Base-by-base conservation (phyloP, 176 grass and related monocot genomes). In the Zea luxurians region DNA sequence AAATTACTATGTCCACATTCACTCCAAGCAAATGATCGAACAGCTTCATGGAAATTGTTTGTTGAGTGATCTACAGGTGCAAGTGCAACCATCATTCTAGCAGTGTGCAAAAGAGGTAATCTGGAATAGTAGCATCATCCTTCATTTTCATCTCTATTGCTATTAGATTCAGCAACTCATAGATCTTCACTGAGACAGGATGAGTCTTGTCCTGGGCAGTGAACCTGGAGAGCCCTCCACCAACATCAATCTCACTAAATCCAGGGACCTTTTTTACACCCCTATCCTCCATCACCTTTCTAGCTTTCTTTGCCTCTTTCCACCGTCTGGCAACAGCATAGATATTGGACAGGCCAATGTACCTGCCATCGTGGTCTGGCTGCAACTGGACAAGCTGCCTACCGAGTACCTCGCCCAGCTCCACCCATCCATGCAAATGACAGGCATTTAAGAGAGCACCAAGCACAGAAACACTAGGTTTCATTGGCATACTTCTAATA, bases 241-340 rank as follows among this genome's bases (percentile, higher is more conserved):
- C 77, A 37, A 86, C 86, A 83, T 88, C 83, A 79, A 90, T 91
- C 91, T 93, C 91, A 13, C 88, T 91, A 80, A 79, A 94, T 13
- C 86, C 86, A n/a, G 86, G 73, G 52, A 78, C 46, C 77, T 84
- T 94, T 70, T 80, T 91, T 55, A 94, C 80, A 36, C 88, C 80
- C 74, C 83, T 86, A 52, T 81, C 84, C 73, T 86, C 86, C 88
- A 91, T 94, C 10, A 61, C 77, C 52, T 86, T 90, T 73, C 91
- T 86, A 9, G 82, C 78, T 67, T 63, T 70, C 77, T 84, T 88
- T 9, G 83, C 92, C 58, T 94, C 92, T n/a, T 89, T 77, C 92
- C 88, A 91, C 76, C 73, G 21, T 64, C 63, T 76, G 48, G 88
- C 85, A 73, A 90, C 71, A 27, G 88, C 82, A 8, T 93, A 90